These are phyloP conservation scores for Hibiscus syriacus DNA, from an alignment of 345 rosid genomes.

Conservation along the genomic window DNA sequence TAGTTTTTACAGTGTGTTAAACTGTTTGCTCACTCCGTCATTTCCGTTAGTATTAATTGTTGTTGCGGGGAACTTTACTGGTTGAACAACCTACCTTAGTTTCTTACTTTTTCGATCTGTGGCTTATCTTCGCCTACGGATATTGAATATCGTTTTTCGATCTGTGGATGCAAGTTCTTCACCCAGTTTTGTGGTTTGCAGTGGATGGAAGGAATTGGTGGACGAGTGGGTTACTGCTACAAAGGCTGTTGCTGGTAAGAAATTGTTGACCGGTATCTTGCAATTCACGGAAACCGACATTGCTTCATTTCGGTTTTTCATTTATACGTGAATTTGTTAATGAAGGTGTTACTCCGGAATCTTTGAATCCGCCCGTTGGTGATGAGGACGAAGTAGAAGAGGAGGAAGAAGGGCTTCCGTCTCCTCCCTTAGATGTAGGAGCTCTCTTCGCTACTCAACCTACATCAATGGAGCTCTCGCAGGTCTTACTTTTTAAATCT, in stretches of 20 bases:
- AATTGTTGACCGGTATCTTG: slow-evolving; percentile 2
- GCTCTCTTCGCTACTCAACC: slow-evolving; percentile 68
- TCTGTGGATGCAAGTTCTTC: neutral
- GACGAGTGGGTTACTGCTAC: slow-evolving; percentile 74
- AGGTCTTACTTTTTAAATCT: slow-evolving; percentile 33
- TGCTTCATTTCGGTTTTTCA: slow-evolving; percentile 9
- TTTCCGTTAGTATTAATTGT: neutral
- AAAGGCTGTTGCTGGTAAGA: slow-evolving; percentile 49
- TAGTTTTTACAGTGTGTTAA: neutral
- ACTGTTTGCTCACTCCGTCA: neutral
- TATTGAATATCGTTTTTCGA: too few relatives aligned
- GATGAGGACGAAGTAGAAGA: slow-evolving; percentile 20
- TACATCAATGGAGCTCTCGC: slow-evolving; percentile 62
- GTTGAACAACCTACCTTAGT: neutral
- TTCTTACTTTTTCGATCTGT: too few relatives aligned
- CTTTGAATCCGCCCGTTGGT: slow-evolving; percentile 69
- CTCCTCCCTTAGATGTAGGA: slow-evolving; percentile 84
- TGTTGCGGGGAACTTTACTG: neutral
- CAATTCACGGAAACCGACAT: neutral
- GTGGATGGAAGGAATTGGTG: slow-evolving; percentile 80
- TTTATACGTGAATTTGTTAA: slow-evolving; percentile 17
- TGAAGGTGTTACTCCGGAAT: slow-evolving; percentile 80
- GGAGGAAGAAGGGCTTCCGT: slow-evolving; percentile 86
- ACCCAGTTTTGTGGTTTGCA: slow-evolving; percentile 26
- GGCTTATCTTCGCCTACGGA: too few relatives aligned